Evolutionary conservation across 805 yeast species (phyloP), one percentile per base, ranked within the genome.

Genomic region (Candida taoyuanica): DNA sequence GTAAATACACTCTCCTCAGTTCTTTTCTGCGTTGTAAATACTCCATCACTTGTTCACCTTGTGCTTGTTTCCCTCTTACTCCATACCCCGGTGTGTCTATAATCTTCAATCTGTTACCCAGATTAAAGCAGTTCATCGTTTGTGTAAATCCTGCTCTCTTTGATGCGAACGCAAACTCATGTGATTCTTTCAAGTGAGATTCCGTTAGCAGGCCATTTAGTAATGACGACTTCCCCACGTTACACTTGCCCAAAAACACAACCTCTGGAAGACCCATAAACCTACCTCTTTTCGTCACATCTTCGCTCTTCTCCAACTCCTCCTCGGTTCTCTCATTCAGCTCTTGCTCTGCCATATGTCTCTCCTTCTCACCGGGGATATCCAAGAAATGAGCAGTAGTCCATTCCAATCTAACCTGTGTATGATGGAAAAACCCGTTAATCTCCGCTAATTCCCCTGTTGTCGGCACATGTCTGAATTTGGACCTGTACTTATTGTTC

Each of bases 51-150:
- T 79, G 68, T 29, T 73, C 63, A 2, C 96, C 97, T 55, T 89
- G 96, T 47, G 67, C 62, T 7, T 52, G 54, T 13, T 70, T 71
- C 14, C 94, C 88, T 44, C 71, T 76, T 28, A 62, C 70, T 3
- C 98, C 98, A 57, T 89, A 89, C 0, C 98, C 98, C 1, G 98
- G 98, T 17, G 87, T 73, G 55, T 89, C 98, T 2, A 87, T 74
- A 4, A 89, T 51, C 43, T 86, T 65, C 31, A 89, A 64, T 39
- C 70, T 64, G 34, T 74, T 73, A 4, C 83, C 83, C 11, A 84
- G 60, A 41, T 78, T 82, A 61, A 71, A 88, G 46, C 85, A 78
- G 53, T 84, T 85, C 53, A 88, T 62, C 4, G 91, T 65, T 40
- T 67, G 67, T 0, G 81, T 75, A 44, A 63, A 73, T 6, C 84